Conservation (phyloP, 2,329 filamentous ascomycete genomes). For the Trichoderma cornu-damae region DNA sequence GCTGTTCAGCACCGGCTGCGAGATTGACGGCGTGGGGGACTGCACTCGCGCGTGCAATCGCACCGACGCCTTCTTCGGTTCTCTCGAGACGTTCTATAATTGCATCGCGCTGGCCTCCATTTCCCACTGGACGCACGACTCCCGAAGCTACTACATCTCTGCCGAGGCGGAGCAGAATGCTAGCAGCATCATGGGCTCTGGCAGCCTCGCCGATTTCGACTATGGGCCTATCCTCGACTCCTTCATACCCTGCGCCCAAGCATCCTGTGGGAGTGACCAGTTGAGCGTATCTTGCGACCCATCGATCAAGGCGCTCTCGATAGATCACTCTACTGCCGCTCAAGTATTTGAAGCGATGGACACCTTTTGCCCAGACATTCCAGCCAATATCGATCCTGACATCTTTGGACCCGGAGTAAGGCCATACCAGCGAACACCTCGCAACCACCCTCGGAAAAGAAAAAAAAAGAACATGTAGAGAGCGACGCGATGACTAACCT, state of each 20-base stretch:
- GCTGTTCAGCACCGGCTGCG: conserved; percentile 33
- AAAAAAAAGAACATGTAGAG: neutral
- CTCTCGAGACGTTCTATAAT: conserved; percentile 38
- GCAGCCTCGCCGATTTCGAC: conserved; percentile 31
- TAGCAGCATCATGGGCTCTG: conserved; percentile 33
- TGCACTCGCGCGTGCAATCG: conserved; percentile 33
- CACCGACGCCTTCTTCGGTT: conserved; percentile 30
- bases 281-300: conserved; percentile 31
- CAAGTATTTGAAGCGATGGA: conserved; percentile 34
- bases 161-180: conserved; percentile 35
- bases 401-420: conserved; percentile 38
- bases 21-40: conserved; percentile 27
- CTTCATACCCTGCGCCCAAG: conserved; percentile 34
- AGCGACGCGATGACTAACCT: conserved; percentile 1
- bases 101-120: conserved; percentile 35
- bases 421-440: neutral
- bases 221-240: conserved; percentile 29
- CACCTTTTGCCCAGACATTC: conserved; percentile 34
- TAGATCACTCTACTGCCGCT: conserved; percentile 25
- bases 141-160: conserved; percentile 28
- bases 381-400: conserved; percentile 37
- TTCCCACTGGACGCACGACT: conserved; percentile 32
- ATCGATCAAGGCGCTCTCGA: conserved; percentile 27
- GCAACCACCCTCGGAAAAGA: neutral
- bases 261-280: conserved; percentile 33